Percentiles rank a stretch among this genome's conserved stretches.
phyloP scores from a whole-genome alignment of 495 filamentous ascomycete species.

The Penicillium maclennaniae region DNA sequence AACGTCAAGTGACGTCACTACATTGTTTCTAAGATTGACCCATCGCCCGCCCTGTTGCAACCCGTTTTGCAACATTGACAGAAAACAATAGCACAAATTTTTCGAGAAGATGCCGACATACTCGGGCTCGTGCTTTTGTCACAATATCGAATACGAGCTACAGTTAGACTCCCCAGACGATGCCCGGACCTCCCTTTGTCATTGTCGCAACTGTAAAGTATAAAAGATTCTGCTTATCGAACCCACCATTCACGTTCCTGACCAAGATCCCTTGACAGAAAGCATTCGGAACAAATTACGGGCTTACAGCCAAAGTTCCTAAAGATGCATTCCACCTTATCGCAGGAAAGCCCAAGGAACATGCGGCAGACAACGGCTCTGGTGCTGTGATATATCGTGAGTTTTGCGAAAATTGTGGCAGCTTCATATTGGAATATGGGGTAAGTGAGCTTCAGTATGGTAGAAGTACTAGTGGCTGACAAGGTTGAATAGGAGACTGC shows the following conservation, averaged over 20 bases:
- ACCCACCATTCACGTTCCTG: background rate
- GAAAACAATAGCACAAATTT: no score
- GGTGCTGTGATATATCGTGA: slow-evolving; percentile 54
- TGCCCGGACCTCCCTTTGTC: slow-evolving; percentile 61
- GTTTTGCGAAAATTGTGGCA: slow-evolving; percentile 62
- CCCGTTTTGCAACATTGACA: no score
- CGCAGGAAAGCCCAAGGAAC: slow-evolving; percentile 41
- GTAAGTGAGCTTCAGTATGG: slow-evolving; percentile 28
- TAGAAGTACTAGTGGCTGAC: background rate
- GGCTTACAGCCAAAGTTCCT: slow-evolving; percentile 60
- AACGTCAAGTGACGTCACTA: no score
- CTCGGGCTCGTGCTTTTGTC: slow-evolving; percentile 50
- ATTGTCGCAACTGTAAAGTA: slow-evolving; percentile 61
- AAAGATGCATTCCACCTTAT: slow-evolving; percentile 41
- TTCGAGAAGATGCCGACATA: slow-evolving; percentile 21
- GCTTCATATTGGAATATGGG: slow-evolving; percentile 61
- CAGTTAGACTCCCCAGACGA: slow-evolving; percentile 46
- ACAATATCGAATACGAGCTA: slow-evolving; percentile 44
- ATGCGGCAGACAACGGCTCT: slow-evolving; percentile 55
- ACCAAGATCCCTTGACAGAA: slow-evolving; percentile 28
- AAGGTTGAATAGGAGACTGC: slow-evolving; percentile 40
- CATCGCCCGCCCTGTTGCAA: no score
- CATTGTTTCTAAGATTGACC: no score
- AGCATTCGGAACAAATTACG: slow-evolving; percentile 62
- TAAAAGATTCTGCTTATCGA: background rate